Evolutionary conservation across 192 early-diverging fungal genomes (phyloP).

Genomic region (Gaertneriomyces semiglobifer): DNA sequence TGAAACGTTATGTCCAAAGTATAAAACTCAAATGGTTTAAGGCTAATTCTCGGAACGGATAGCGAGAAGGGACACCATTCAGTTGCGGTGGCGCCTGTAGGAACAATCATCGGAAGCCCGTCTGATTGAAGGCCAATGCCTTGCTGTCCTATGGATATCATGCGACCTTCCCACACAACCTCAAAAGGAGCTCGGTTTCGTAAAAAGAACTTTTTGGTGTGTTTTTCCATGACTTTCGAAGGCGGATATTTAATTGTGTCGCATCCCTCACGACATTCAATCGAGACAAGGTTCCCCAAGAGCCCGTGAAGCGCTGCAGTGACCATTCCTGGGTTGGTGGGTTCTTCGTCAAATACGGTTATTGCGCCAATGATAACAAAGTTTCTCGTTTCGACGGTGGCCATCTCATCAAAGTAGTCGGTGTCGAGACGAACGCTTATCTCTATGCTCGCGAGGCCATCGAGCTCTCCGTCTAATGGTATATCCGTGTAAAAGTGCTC

Average conservation of each 20-base stretch:
- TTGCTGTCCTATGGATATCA: conserved; percentile 29
- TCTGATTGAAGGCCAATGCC: conserved; percentile 23
- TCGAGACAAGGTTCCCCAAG: conserved; percentile 36
- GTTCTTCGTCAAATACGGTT: conserved; percentile 40
- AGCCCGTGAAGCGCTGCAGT: conserved; percentile 38
- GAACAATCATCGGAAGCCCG: conserved; percentile 27
- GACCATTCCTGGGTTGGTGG: conserved; percentile 34
- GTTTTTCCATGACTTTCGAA: conserved; percentile 43
- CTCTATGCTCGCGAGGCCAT: conserved; percentile 43
- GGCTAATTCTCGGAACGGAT: conserved; percentile 25
- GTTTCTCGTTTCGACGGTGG: conserved; percentile 21
- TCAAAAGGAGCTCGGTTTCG: conserved; percentile 47
- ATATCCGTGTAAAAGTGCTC: conserved; percentile 45
- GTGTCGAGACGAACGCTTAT: conserved; percentile 42
- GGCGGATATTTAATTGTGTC: conserved; percentile 40
- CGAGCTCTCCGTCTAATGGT: conserved; percentile 50
- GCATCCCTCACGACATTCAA: conserved; percentile 36
- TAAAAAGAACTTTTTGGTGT: conserved; percentile 37
- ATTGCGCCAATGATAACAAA: conserved; percentile 40
- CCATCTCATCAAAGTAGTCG: conserved; percentile 10
- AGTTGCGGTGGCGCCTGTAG: conserved; percentile 6
- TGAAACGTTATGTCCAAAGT: conserved; percentile 49
- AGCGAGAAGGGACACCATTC: conserved; percentile 47
- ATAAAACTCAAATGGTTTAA: conserved; percentile 51
- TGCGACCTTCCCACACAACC: conserved; percentile 44